Evolutionary conservation across 148 eudicot species (phyloP).

Genomic region (Mesembryanthemum crystallinum): DNA sequence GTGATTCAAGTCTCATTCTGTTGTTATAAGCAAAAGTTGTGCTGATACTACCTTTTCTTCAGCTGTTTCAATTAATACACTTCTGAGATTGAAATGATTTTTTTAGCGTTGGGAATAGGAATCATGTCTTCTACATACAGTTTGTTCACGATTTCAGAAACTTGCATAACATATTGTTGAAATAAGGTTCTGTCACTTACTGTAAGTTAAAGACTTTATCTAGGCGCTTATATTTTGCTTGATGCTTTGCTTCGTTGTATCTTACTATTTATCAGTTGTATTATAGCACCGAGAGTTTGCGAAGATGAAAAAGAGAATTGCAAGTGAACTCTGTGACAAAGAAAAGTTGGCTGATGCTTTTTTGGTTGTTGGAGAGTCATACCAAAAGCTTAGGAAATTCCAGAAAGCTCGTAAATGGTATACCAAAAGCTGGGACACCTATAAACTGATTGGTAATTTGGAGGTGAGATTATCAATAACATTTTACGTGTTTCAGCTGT

Average conservation of each 20-base stretch:
- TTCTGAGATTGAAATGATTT: not conserved
- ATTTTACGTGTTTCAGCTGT: not conserved
- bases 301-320: slow-evolving; percentile 72
- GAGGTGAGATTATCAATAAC: slow-evolving; percentile 51
- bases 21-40: not conserved
- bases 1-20: not conserved
- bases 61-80: not conserved
- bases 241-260: not conserved
- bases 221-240: slow-evolving; percentile 11
- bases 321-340: slow-evolving; percentile 68
- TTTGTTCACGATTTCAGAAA: not conserved
- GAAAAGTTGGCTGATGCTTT: slow-evolving; percentile 86
- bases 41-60: not conserved
- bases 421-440: slow-evolving; percentile 64
- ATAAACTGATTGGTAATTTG: slow-evolving; percentile 58
- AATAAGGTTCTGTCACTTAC: not conserved
- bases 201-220: not conserved
- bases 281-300: slow-evolving; percentile 60
- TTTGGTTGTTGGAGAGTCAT: slow-evolving; percentile 78
- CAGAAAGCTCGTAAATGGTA: slow-evolving; percentile 77
- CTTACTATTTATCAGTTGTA: slow-evolving; percentile 15
- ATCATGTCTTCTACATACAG: not conserved
- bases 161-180: not conserved
- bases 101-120: not conserved
- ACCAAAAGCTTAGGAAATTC: slow-evolving; percentile 76